phyloP scores from a whole-genome alignment of 768 basidiomycete species.

The Hygrocybe punicea region DNA sequence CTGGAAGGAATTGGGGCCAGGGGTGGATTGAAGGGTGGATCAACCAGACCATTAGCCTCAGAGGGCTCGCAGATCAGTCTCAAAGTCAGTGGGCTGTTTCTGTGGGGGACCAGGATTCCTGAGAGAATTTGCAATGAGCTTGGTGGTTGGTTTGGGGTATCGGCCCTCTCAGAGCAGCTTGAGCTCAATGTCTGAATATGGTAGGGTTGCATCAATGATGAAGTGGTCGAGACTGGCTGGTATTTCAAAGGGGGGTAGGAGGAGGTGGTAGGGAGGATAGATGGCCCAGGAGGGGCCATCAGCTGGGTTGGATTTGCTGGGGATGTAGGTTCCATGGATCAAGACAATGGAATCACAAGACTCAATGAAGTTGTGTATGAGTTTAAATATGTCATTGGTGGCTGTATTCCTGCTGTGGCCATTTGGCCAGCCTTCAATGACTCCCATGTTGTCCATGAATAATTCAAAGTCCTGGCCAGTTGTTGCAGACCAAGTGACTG shows the following conservation, averaged over 20 bases:
- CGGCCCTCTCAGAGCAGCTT: not conserved
- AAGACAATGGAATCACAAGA: constrained; percentile 11
- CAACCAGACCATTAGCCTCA: not conserved
- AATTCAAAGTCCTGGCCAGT: constrained; percentile 17
- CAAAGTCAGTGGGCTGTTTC: not conserved
- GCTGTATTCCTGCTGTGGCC: constrained; percentile 31
- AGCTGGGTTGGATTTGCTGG: constrained; percentile 36
- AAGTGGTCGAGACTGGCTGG: constrained; percentile 23
- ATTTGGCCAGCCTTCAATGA: constrained; percentile 43
- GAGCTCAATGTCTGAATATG: not conserved
- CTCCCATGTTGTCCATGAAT: constrained; percentile 39
- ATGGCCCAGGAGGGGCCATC: constrained; percentile 37
- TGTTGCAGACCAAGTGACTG: constrained; percentile 8
- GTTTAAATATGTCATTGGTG: constrained; percentile 31
- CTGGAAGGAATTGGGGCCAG: too few species aligned
- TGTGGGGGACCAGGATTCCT: not conserved
- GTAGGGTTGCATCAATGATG: constrained; percentile 23
- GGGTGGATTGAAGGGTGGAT: not conserved
- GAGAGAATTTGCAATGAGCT: not conserved
- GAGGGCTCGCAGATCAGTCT: not conserved
- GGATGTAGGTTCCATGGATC: constrained; percentile 28
- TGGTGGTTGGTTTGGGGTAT: not conserved
- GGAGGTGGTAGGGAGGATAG: constrained; percentile 16
- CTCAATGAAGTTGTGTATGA: constrained; percentile 14
- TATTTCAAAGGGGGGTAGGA: constrained; percentile 32